Evolutionary conservation across 2,329 filamentous ascomycete genomes (phyloP).

Genomic region (Paracamarosporium sp.): DNA sequence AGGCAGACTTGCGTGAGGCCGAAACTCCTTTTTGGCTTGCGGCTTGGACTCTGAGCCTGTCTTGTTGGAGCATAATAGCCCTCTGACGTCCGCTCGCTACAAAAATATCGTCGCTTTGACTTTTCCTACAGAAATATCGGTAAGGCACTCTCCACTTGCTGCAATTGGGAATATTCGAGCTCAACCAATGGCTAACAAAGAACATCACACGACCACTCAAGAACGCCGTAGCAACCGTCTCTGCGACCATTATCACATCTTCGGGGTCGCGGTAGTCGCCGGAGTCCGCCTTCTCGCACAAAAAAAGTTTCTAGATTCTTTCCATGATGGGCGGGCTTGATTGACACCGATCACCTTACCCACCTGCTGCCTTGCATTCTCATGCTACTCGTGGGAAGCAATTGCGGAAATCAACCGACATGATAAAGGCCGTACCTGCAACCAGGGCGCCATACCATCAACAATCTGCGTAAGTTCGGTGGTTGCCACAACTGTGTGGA

Average conservation of each 20-base stretch:
- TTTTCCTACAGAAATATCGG: slow-evolving; percentile 3
- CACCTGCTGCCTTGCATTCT: neutral
- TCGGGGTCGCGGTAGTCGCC: neutral
- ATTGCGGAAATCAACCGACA: neutral
- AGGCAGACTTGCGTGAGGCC: slow-evolving; percentile 15
- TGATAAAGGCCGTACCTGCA: neutral
- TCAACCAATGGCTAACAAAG: neutral
- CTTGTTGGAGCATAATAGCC: slow-evolving; percentile 5
- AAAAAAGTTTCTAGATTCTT: neutral
- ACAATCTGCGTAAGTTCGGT: neutral
- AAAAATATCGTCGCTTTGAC: slow-evolving; percentile 16
- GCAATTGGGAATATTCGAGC: neutral
- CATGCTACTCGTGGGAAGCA: neutral
- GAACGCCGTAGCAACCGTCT: slow-evolving; percentile 4
- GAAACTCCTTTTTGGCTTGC: slow-evolving; percentile 1
- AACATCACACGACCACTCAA: slow-evolving; percentile 1
- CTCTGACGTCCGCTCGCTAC: slow-evolving; percentile 8
- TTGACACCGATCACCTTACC: neutral
- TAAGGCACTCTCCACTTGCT: slow-evolving; percentile 12
- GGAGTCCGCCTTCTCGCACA: neutral
- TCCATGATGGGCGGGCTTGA: neutral
- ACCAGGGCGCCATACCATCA: neutral
- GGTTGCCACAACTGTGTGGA: neutral
- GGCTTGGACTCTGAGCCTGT: slow-evolving; percentile 7
- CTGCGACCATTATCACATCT: neutral